Evolutionary conservation across 225 moss, liverwort and hornwort species (phyloP).

Genomic region (Sphagnum tenellum): DNA sequence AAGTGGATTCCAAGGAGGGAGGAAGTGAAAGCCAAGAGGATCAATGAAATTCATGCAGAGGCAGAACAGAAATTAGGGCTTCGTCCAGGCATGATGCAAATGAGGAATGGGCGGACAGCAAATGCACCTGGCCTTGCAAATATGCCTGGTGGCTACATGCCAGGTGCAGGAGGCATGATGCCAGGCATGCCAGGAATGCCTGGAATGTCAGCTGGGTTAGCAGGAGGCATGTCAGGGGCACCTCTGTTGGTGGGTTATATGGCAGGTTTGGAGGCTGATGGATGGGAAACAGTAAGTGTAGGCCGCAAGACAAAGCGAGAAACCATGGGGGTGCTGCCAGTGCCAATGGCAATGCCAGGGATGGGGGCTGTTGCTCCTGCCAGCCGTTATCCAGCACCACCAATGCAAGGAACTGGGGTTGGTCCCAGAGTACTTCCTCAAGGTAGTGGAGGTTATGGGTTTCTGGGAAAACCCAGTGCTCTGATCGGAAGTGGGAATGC

Average conservation of each 20-base stretch:
- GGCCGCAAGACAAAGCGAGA: no score
- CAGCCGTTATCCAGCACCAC: conserved; percentile 15
- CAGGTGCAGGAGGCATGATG: conserved; percentile 17
- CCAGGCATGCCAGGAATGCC: conserved; percentile 13
- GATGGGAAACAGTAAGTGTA: no score
- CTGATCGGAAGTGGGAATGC: conserved; percentile 32
- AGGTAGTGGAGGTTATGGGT: conserved; percentile 19
- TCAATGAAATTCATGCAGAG: conserved; percentile 57
- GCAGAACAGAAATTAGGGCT: conserved; percentile 61
- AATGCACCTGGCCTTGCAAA: conserved; percentile 5
- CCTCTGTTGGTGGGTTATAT: neutral
- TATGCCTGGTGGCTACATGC: neutral
- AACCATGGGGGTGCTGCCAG: conserved; percentile 13
- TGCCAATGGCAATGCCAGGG: conserved; percentile 27
- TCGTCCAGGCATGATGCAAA: conserved; percentile 37
- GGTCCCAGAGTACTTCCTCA: conserved; percentile 29
- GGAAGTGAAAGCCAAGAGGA: conserved; percentile 54
- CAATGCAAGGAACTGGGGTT: conserved; percentile 11
- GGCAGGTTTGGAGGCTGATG: no score
- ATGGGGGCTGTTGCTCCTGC: conserved; percentile 16
- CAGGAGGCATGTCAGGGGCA: conserved; percentile 25
- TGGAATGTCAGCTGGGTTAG: conserved; percentile 10
- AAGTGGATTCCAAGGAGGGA: conserved; percentile 52
- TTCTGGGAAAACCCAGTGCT: conserved; percentile 39
- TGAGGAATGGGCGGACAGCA: conserved; percentile 30